Evolutionary conservation across 106 monocot genomes (phyloP), one percentile per base, ranked within the genome.

Genomic region (Dactylorhiza incarnata): DNA sequence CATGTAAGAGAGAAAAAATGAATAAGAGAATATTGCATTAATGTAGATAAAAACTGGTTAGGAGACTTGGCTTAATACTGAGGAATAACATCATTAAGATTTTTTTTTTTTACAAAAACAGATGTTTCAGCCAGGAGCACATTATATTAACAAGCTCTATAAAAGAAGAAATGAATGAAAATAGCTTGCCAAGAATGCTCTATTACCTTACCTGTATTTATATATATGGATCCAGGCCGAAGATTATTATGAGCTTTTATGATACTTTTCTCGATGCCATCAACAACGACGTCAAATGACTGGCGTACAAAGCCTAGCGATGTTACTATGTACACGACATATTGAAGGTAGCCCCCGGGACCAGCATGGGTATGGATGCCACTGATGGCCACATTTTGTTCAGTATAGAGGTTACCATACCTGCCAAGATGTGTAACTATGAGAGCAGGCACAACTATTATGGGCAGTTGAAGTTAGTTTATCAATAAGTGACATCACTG

Each of bases 261-360:
- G 52, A 95, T 86, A 77, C 87, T 81, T 72, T 92, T 85, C 84
- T 95, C 95, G 59, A 95, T 95, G 48, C 89, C 95, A 78, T 95
- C 92, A 66, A 95, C 95, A 77, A 95, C 62, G 6, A 76, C 92
- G 82, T 95, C 92, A 77, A 95, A 95, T 74, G 95, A 92, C 76
- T 95, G 92, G 4, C 85, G 82, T 17, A 95, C 90, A 76, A 95
- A 95, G 45, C 95, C 95, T 72, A 95, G 83, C 76, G 95, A 95
- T 22, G 95, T 95, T 20, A 95, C 84, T 80, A 92, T 88, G 48
- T 95, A 95, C 24, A 86, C 86, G 45, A 95, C 83, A 83, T 95
- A 92, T 71, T 95, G 95, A 81, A 95, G 92, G 80, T 95, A 95
- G 62, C 95, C 95, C 11, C 95, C 95, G 73, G 95, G 95, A 6